Conservation (phyloP, 139 green algal species). For the Gonium pectorale region DNA sequence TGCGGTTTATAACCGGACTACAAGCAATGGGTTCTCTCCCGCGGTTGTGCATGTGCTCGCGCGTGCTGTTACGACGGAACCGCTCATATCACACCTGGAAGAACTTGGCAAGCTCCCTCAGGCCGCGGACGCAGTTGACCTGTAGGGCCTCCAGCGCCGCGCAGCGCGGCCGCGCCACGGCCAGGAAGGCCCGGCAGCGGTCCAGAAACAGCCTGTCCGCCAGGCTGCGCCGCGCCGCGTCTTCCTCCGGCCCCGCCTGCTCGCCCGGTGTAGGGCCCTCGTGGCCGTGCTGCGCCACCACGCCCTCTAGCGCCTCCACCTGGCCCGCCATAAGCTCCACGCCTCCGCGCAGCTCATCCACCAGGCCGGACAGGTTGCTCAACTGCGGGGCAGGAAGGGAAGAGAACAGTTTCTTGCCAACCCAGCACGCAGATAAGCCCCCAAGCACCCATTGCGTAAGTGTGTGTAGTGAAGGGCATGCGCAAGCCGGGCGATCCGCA, state of each 20-base stretch:
- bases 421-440: no score
- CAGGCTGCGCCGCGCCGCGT: neutral
- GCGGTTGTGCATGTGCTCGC: no score
- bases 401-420: neutral
- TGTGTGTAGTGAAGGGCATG: neutral
- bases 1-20: no score
- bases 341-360: slow-evolving; percentile 65
- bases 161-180: neutral
- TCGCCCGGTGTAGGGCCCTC: neutral
- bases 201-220: slow-evolving; percentile 31
- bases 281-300: neutral
- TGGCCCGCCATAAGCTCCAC: slow-evolving; percentile 46
- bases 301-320: slow-evolving; percentile 13
- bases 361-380: slow-evolving; percentile 52
- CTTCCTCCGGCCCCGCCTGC: neutral
- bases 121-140: neutral
- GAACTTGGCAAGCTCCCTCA: slow-evolving; percentile 1
- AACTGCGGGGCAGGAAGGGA: slow-evolving; percentile 51
- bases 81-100: no score
- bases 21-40: no score
- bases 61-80: no score
- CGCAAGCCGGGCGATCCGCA: no score
- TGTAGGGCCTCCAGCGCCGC: neutral
- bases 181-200: slow-evolving; percentile 14
- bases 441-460: no score